Evolutionary conservation across 1,139 yeast genomes (phyloP).

Genomic region (Kodamaea anthophila): DNA sequence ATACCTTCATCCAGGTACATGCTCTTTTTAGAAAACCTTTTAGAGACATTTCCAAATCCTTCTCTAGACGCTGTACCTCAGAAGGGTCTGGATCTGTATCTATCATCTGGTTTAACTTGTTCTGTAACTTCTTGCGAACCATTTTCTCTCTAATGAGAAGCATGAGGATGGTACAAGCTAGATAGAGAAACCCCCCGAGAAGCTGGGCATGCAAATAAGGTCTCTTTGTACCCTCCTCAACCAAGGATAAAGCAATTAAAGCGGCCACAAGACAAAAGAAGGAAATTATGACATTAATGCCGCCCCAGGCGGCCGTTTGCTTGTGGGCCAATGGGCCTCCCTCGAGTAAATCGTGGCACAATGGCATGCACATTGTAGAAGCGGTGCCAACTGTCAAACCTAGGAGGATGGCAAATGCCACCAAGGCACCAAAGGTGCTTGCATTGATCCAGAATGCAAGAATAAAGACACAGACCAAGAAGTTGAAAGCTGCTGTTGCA

Average conservation of each 20-base stretch:
- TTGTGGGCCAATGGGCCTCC: conserved; percentile 28
- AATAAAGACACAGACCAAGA: conserved; percentile 11
- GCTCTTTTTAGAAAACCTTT: conserved; percentile 3
- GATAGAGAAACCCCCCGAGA: conserved; percentile 47
- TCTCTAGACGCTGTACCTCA: too few relatives aligned
- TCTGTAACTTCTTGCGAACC: conserved; percentile 14
- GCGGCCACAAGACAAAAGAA: conserved; percentile 26
- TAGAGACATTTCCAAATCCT: conserved; percentile 1
- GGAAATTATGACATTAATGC: conserved; percentile 44
- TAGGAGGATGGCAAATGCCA: conserved; percentile 46
- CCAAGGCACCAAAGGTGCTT: conserved; percentile 40
- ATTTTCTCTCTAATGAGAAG: conserved; percentile 27
- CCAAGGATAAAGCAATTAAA: conserved; percentile 43
- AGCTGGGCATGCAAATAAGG: conserved; percentile 59
- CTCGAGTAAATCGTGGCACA: conserved; percentile 50
- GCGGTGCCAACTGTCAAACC: conserved; percentile 62
- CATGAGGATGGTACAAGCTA: conserved; percentile 24
- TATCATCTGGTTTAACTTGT: conserved; percentile 1
- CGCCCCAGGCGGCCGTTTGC: conserved; percentile 58
- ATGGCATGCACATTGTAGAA: conserved; percentile 54
- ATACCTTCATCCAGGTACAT: conserved; percentile 2
- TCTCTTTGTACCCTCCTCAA: conserved; percentile 19
- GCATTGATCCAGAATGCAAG: conserved; percentile 54
- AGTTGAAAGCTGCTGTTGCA: conserved; percentile 3
- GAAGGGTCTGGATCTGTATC: too few relatives aligned